Evolutionary conservation across 2,329 filamentous ascomycete genomes (phyloP), one percentile per base, ranked within the genome.

Genomic region (Nemania diffusa): DNA sequence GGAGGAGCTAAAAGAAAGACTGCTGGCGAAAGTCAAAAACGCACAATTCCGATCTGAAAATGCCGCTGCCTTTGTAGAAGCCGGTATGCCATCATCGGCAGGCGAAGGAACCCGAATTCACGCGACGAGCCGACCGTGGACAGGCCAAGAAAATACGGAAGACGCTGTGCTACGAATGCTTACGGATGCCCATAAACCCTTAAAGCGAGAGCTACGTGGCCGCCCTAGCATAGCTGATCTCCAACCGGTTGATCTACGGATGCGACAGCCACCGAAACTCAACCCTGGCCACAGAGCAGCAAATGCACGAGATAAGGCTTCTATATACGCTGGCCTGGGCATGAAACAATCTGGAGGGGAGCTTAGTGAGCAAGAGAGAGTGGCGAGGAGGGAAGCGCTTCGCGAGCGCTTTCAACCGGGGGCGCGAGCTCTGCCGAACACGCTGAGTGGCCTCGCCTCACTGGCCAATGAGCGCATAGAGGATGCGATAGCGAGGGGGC

Each of bases 391-490:
- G 56, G 85, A 87, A 69, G 90, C 96, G 76, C 86, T 98, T 66
- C 90, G 91, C 42, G 94, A 97, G 64, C 87, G 94, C 0, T 97
- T 98, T 73, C 83, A 87, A 17, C 90, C 94, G 0, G 88, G 85
- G 1, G 91, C 90, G 2, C 86, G 93, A 53, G 84, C 88, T 0
- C 87, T 97, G 79, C 93, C 94, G 1, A 91, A 90, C 63, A 90
- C 92, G 0, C 81, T 98, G 1, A 87, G 91, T 37, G 96, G 94
- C 0, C 82, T 99, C 15, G 87, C 91, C 3, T 92, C 92, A 0
- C 80, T 98, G 57, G 96, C 96, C 1, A 97, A 98, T 77, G 91
- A 97, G 80, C 79, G 79, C 24, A 98, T 99, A 67, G 95, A 97
- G 78, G 91, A 97, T 76, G 96, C 96, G 5, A 97, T 98, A 74